A percentile compares a stretch with the other conserved stretches of the same genome.
These are phyloP conservation scores for Trichoderma reesei DNA, from an alignment of 495 filamentous ascomycete genomes.

Conservation along the genomic window DNA sequence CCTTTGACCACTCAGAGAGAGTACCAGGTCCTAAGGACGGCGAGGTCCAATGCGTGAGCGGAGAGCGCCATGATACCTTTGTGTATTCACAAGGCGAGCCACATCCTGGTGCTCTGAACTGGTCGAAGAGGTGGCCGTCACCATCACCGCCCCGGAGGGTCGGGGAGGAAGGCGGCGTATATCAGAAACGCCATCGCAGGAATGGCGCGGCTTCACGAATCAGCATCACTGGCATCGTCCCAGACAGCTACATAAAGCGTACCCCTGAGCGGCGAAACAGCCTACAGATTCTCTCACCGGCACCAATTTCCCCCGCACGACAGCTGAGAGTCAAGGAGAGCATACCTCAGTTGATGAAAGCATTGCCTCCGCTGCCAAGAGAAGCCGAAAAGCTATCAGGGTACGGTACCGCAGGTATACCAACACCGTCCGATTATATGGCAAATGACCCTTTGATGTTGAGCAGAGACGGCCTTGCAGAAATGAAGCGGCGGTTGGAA, in stretches of 20 bases:
- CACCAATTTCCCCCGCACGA: constrained; percentile 36
- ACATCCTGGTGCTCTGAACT: neutral
- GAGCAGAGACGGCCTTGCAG: neutral
- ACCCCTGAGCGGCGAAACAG: neutral
- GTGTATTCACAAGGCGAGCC: neutral
- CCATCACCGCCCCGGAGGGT: neutral
- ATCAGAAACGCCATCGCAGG: neutral
- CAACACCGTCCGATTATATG: neutral
- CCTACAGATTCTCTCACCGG: constrained; percentile 30
- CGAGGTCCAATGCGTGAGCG: neutral
- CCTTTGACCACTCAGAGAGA: constrained; percentile 13
- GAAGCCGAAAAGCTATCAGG: neutral
- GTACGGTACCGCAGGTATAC: neutral
- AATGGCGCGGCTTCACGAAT: neutral
- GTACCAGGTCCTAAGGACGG: neutral
- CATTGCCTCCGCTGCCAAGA: constrained; percentile 34
- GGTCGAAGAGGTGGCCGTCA: neutral
- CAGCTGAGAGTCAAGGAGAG: constrained; percentile 40
- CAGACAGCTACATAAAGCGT: neutral
- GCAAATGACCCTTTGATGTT: neutral
- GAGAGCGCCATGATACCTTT: neutral
- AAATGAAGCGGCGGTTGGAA: neutral
- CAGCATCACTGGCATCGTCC: neutral
- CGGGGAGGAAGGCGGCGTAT: neutral
- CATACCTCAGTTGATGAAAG: constrained; percentile 42